Percentiles rank a stretch among this genome's conserved stretches.
Conservation (phyloP, 495 filamentous ascomycete genomes). For the Penicillium paradoxum region DNA sequence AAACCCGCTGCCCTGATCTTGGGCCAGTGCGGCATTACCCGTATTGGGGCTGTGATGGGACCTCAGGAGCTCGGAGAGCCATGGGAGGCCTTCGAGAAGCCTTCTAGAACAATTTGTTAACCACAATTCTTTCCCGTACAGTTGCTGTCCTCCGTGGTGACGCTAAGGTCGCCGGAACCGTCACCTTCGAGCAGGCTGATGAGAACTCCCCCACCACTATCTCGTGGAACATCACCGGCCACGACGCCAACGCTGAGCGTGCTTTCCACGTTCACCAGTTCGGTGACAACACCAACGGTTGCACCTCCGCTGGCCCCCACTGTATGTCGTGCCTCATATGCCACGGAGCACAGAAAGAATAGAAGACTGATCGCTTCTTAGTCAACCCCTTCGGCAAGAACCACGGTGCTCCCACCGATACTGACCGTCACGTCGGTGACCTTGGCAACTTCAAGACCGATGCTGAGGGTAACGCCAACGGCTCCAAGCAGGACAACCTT, state of each 20-base stretch:
- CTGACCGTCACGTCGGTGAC: constrained; percentile 90
- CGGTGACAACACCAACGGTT: constrained; percentile 99
- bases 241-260: constrained; percentile 92
- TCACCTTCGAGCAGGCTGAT: constrained; percentile 87
- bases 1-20: background rate
- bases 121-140: constrained; percentile 26
- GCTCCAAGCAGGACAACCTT: constrained; percentile 66
- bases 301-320: constrained; percentile 94
- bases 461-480: constrained; percentile 79
- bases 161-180: constrained; percentile 84
- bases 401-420: constrained; percentile 82
- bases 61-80: background rate
- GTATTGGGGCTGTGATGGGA: background rate
- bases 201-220: constrained; percentile 79
- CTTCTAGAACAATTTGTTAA: constrained; percentile 13
- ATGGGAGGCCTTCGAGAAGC: constrained; percentile 1
- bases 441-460: constrained; percentile 96
- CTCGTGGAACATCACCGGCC: constrained; percentile 85
- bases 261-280: constrained; percentile 98
- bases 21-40: background rate
- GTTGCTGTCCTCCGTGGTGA: constrained; percentile 97
- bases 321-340: constrained; percentile 52
- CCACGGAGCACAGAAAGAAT: background rate
- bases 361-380: constrained; percentile 27
- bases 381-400: constrained; percentile 92